Evolutionary conservation across 306 rosid genomes (phyloP).

Genomic region (Chamaecrista fasciculata): DNA sequence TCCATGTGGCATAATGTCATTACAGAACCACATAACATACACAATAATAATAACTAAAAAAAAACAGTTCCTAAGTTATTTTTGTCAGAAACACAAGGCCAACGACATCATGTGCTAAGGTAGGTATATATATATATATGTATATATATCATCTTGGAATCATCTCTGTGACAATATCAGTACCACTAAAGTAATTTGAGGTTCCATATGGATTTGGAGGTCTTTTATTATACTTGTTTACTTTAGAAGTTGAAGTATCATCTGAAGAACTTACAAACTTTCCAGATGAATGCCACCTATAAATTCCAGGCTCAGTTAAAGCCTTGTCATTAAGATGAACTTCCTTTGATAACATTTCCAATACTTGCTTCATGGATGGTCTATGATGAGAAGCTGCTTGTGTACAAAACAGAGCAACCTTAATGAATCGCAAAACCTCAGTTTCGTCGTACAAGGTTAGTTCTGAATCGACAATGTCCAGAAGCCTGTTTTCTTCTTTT

Average conservation of each 20-base stretch:
- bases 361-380: conserved; percentile 79
- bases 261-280: conserved; percentile 17
- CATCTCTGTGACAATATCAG: conserved; percentile 32
- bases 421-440: conserved; percentile 60
- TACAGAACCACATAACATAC: too few relatives aligned
- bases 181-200: not conserved
- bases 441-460: conserved; percentile 44
- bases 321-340: conserved; percentile 70
- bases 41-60: too few relatives aligned
- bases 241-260: conserved; percentile 38
- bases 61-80: too few relatives aligned
- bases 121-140: too few relatives aligned
- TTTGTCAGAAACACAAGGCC: not conserved
- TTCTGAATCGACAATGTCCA: conserved; percentile 71
- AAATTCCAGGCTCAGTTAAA: conserved; percentile 61
- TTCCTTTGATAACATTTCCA: conserved; percentile 74
- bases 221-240: conserved; percentile 19
- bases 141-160: conserved; percentile 52
- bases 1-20: too few relatives aligned
- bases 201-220: conserved; percentile 12
- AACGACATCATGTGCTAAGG: not conserved
- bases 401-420: conserved; percentile 81
- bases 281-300: conserved; percentile 35
- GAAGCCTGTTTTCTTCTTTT: conserved; percentile 58
- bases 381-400: conserved; percentile 70